phyloP scores from a whole-genome alignment of 2,329 filamentous ascomycete species.

The Aureobasidium uvarum region DNA sequence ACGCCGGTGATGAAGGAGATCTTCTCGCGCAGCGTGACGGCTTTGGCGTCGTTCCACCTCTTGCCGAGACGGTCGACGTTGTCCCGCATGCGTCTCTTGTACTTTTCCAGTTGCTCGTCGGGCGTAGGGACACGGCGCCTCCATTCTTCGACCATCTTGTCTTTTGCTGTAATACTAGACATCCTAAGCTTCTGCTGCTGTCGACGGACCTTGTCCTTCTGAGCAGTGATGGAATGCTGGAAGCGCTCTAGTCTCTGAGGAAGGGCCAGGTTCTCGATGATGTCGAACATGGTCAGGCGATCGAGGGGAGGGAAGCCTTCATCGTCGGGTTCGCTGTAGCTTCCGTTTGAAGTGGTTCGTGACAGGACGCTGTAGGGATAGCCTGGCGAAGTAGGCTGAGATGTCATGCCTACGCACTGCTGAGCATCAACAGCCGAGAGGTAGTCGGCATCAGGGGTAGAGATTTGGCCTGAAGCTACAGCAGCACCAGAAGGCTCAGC shows the following conservation, averaged over 20 bases:
- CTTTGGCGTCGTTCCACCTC: constrained; percentile 86
- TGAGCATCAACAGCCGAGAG: constrained; percentile 42
- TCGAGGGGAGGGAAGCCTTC: constrained; percentile 85
- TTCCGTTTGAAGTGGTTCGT: constrained; percentile 51
- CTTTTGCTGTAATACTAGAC: constrained; percentile 73
- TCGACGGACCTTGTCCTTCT: constrained; percentile 79
- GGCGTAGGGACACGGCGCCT: constrained; percentile 78
- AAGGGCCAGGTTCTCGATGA: constrained; percentile 88
- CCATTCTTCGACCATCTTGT: constrained; percentile 92
- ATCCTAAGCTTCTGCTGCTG: constrained; percentile 78
- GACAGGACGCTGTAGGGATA: constrained; percentile 52
- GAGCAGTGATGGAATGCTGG: constrained; percentile 75
- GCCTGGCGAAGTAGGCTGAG: constrained; percentile 48
- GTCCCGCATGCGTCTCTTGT: constrained; percentile 79
- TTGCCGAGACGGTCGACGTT: constrained; percentile 84
- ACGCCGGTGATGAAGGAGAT: constrained; percentile 94
- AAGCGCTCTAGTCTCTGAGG: constrained; percentile 88
- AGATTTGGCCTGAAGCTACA: not conserved
- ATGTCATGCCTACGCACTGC: constrained; percentile 18
- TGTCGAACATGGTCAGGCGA: constrained; percentile 84
- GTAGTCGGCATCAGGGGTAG: constrained; percentile 33
- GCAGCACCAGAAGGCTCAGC: constrained; percentile 27
- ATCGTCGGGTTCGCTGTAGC: constrained; percentile 58
- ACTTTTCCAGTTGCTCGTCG: constrained; percentile 90
- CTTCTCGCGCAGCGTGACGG: constrained; percentile 88